Percentiles rank a stretch among this genome's conserved stretches.
These are phyloP conservation scores for Macrolepiota dolichaula DNA, from an alignment of 768 basidiomycete species.

Conservation along the genomic window DNA sequence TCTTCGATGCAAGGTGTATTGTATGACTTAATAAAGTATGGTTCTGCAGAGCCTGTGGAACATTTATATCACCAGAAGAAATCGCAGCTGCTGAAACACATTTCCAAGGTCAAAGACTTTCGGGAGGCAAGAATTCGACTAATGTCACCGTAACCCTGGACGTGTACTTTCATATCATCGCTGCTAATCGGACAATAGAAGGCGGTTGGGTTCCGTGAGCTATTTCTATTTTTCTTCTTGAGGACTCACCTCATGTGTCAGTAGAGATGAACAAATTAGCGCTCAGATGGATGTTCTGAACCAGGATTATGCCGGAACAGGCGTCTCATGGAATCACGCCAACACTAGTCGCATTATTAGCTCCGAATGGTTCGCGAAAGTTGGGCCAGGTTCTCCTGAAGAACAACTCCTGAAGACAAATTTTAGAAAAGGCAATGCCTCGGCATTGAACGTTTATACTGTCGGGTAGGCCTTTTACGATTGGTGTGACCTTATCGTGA, in stretches of 20 bases:
- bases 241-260: neutral
- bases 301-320: constrained; percentile 33
- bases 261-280: constrained; percentile 27
- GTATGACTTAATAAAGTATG: neutral
- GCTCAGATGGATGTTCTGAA: constrained; percentile 39
- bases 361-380: constrained; percentile 44
- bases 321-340: constrained; percentile 37
- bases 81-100: constrained; percentile 31
- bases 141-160: constrained; percentile 29
- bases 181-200: constrained; percentile 30
- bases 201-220: constrained; percentile 36
- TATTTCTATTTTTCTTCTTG: constrained; percentile 10
- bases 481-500: constrained; percentile 16
- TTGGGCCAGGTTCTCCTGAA: constrained; percentile 32
- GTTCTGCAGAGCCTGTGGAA: constrained; percentile 31
- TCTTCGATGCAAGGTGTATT: neutral
- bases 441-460: constrained; percentile 47
- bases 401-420: constrained; percentile 42
- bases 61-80: constrained; percentile 29
- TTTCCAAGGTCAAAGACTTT: constrained; percentile 31
- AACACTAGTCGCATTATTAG: constrained; percentile 40
- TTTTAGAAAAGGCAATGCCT: constrained; percentile 37
- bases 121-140: constrained; percentile 17
- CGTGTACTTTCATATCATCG: constrained; percentile 44
- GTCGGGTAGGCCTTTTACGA: constrained; percentile 32